Evolutionary conservation across 108 stramenopile genomes (phyloP).

Genomic region (Cyclostephanos tholiformis): DNA sequence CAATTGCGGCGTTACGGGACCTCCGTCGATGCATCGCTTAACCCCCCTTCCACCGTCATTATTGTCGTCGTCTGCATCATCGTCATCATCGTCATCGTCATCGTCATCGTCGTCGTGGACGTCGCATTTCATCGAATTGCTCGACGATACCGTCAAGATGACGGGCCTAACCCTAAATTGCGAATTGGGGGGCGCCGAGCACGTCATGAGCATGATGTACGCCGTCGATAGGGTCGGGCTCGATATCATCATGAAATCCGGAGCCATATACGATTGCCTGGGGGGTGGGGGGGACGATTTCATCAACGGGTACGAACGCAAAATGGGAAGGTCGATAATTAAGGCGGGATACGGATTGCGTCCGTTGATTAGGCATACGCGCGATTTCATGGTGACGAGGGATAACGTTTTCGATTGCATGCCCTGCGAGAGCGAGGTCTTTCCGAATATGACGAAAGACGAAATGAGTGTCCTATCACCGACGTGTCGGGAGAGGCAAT

Average conservation of each 20-base stretch:
- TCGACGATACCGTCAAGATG: slow-evolving; percentile 35
- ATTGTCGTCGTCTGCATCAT: not conserved
- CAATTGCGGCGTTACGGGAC: slow-evolving; percentile 39
- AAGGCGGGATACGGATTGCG: slow-evolving; percentile 17
- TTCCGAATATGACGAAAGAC: not conserved
- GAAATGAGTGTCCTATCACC: not conserved
- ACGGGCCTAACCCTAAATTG: slow-evolving; percentile 30
- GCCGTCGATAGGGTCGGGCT: slow-evolving; percentile 24
- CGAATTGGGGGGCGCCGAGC: not conserved
- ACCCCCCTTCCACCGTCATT: no score
- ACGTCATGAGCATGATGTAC: slow-evolving; percentile 32
- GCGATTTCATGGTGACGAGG: not conserved
- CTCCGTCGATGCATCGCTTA: no score
- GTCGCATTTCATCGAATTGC: not conserved
- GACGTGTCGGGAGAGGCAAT: not conserved
- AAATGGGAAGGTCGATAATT: slow-evolving; percentile 23
- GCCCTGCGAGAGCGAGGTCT: not conserved
- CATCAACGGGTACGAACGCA: slow-evolving; percentile 24
- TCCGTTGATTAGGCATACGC: not conserved
- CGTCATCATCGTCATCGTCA: no score
- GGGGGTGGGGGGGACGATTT: not conserved
- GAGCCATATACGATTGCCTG: slow-evolving; percentile 29
- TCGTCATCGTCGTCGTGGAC: slow-evolving; percentile 21
- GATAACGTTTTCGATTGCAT: not conserved
- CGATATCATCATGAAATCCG: slow-evolving; percentile 4